Evolutionary conservation across 495 filamentous ascomycete genomes (phyloP), one percentile per base, ranked within the genome.

Genomic region (Hyaloscypha variabilis): DNA sequence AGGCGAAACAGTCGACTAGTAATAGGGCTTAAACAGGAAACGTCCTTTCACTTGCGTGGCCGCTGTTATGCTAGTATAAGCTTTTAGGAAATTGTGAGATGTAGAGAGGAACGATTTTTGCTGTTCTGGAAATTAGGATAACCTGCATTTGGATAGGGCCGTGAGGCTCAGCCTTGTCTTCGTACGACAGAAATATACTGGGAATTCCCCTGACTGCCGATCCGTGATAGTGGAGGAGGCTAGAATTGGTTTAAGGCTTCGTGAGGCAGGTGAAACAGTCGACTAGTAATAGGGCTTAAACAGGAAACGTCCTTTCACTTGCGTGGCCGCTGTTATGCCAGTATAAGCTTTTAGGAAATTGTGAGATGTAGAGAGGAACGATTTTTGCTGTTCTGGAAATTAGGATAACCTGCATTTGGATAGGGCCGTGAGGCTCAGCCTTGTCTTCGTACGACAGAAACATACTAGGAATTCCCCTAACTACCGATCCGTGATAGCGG

Each of bases 81-180:
- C 11, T 46, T 46, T n/a, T n/a, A n/a, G n/a, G n/a, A n/a, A n/a
- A n/a, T n/a, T 19, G 39, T 17, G 4, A 19, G 39, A 17, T 19
- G 39, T 46, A 17, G 39, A 19, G 39, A 46, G 19, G 13, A 46
- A 46, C 17, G 1, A 46, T 14, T 4, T 11, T n/a, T 46, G 39
- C 2, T 46, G 39, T 46, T 46, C 13, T 46, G 31, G 39, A 46
- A 46, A 46, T 46, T 46, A 34, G 39, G 39, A 46, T 17, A 17
- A 46, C 51, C 4, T 54, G n/a, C 51, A 28, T 54, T 17, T 8
- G 51, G 51, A 54, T 8, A 17, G 6, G 6, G 51, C 51, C 51
- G 51, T 4, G 25, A 54, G 51, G 51, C 51, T 54, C 51, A 54
- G 51, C 51, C 21, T 54, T 25, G 51, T 54, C 23, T 51, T 23